Percentiles rank a stretch among this genome's conserved stretches.
Evolutionary conservation across 108 stramenopile genomes (phyloP).

Genomic region (Nitzschia sp.): DNA sequence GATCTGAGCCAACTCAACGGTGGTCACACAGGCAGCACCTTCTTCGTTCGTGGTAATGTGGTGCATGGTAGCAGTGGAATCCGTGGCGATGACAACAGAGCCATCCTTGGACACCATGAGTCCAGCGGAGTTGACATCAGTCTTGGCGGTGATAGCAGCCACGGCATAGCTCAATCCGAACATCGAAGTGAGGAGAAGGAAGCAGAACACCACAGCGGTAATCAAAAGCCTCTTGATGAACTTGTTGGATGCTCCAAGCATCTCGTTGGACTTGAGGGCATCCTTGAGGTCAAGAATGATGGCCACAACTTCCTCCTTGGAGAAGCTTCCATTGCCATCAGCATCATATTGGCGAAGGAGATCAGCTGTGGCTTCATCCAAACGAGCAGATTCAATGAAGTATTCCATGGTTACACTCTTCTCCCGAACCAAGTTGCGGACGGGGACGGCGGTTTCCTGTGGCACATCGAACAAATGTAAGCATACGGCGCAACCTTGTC

Average conservation of each 20-base stretch:
- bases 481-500: too few relatives aligned
- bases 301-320: constrained; percentile 19
- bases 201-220: neutral
- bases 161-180: constrained; percentile 19
- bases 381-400: constrained; percentile 10
- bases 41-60: neutral
- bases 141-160: constrained; percentile 14
- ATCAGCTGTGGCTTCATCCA: constrained; percentile 12
- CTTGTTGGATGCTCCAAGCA: constrained; percentile 23
- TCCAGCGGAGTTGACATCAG: neutral
- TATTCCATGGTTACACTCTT: constrained; percentile 20
- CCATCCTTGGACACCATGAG: constrained; percentile 9
- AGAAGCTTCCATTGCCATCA: constrained; percentile 18
- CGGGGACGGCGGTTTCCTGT: neutral
- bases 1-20: neutral
- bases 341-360: constrained; percentile 7
- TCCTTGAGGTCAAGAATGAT: constrained; percentile 13
- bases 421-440: constrained; percentile 11
- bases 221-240: constrained; percentile 12
- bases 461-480: too few relatives aligned
- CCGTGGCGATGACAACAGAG: neutral
- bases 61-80: constrained; percentile 3
- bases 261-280: constrained; percentile 17
- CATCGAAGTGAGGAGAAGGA: constrained; percentile 17
- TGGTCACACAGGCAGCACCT: neutral